A percentile compares a stretch with the other conserved stretches of the same genome.
Evolutionary conservation across 306 rosid genomes (phyloP).

Genomic region (Castanea crenata): DNA sequence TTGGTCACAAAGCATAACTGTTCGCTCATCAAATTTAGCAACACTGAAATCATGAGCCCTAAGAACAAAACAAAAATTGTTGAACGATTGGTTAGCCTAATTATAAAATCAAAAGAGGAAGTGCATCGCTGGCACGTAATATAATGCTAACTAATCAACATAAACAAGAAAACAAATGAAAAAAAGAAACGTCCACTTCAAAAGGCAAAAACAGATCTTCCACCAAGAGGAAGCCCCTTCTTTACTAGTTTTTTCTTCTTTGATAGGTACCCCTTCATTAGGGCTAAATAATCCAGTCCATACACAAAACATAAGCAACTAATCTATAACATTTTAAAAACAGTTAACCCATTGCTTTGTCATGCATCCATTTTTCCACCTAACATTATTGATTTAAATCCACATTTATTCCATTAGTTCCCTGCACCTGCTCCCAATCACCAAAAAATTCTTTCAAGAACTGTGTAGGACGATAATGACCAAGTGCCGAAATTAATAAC

Average conservation of each 20-base stretch:
- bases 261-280: not conserved
- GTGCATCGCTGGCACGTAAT: not conserved
- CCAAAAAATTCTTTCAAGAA: not conserved
- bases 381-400: not conserved
- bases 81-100: not conserved
- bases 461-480: not conserved
- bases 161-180: too few species aligned
- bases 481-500: not conserved
- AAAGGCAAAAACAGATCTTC: not conserved
- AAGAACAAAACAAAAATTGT: constrained; percentile 3
- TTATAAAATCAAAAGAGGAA: not conserved
- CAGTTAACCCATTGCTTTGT: not conserved
- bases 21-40: constrained; percentile 84
- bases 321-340: not conserved
- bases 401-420: not conserved
- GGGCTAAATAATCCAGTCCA: not conserved
- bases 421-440: not conserved
- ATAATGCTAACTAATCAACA: not conserved
- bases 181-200: not conserved
- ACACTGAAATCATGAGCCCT: constrained; percentile 93
- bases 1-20: constrained; percentile 94
- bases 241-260: not conserved
- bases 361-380: not conserved
- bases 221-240: not conserved
- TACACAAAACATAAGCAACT: not conserved